A percentile compares a stretch with the other conserved stretches of the same genome.
Conservation (phyloP, 768 basidiomycete genomes). For the Termitomyces sp. region DNA sequence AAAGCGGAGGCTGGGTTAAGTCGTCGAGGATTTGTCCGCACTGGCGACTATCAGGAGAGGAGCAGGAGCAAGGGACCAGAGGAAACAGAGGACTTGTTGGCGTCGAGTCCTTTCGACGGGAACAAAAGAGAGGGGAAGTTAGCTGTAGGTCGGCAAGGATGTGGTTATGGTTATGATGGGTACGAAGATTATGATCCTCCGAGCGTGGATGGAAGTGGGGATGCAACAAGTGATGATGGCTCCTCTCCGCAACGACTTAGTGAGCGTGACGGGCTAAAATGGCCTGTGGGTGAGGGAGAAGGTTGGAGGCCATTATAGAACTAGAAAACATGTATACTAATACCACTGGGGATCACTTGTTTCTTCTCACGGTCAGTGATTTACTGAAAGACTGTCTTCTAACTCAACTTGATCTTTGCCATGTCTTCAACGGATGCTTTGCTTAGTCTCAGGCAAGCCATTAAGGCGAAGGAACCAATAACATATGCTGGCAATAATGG, state of each 20-base stretch:
- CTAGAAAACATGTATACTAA: neutral
- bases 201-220: constrained; percentile 29
- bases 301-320: constrained; percentile 14
- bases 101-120: neutral
- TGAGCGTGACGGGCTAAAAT: constrained; percentile 52
- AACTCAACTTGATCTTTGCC: neutral
- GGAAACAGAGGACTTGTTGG: constrained; percentile 14
- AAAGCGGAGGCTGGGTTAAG: constrained; percentile 69
- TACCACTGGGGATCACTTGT: neutral
- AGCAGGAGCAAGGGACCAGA: constrained; percentile 7
- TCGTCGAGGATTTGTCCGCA: constrained; percentile 48
- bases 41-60: constrained; percentile 17
- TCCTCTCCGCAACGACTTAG: constrained; percentile 3
- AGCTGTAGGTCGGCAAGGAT: neutral
- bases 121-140: neutral
- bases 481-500: constrained; percentile 39
- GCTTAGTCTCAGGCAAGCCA: constrained; percentile 53
- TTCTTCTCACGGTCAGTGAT: constrained; percentile 2
- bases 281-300: constrained; percentile 50
- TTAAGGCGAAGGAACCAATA: constrained; percentile 47
- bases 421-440: constrained; percentile 45
- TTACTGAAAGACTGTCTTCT: neutral
- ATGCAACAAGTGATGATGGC: constrained; percentile 15
- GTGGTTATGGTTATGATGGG: constrained; percentile 4
- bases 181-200: constrained; percentile 55